A percentile compares a stretch with the other conserved stretches of the same genome.
Conservation (phyloP, 495 filamentous ascomycete genomes). For the Xylaria intraflava region DNA sequence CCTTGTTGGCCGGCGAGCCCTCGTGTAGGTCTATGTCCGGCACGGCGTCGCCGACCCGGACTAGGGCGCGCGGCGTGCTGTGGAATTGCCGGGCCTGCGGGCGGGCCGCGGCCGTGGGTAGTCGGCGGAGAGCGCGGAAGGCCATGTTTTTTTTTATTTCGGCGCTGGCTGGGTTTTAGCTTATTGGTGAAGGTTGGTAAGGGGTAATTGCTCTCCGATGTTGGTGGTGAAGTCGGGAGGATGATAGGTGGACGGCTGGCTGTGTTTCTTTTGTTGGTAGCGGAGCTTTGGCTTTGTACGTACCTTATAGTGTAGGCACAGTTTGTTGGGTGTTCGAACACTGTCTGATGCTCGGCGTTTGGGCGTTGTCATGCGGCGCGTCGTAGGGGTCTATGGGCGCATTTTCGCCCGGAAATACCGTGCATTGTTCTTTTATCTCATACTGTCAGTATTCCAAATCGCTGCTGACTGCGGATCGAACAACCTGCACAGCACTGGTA, state of each 20-base stretch:
- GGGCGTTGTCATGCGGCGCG: neutral
- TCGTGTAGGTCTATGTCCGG: conserved; percentile 60
- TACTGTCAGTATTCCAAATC: neutral
- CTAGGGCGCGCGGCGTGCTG: conserved; percentile 39
- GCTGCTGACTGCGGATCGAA: neutral
- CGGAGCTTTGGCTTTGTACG: too few relatives aligned
- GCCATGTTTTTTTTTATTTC: conserved; percentile 20
- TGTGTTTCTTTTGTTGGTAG: too few relatives aligned
- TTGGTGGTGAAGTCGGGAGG: too few relatives aligned
- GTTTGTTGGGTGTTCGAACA: neutral
- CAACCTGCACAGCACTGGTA: too few relatives aligned
- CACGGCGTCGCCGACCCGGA: conserved; percentile 56
- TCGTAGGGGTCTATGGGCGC: too few relatives aligned
- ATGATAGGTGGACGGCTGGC: too few relatives aligned
- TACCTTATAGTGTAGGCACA: too few relatives aligned
- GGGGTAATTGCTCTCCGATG: too few relatives aligned
- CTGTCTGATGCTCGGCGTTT: neutral
- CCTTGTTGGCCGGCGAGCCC: conserved; percentile 66
- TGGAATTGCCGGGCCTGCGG: conserved; percentile 42
- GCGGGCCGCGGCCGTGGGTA: conserved; percentile 7
- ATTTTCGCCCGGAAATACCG: too few relatives aligned
- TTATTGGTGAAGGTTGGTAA: too few relatives aligned
- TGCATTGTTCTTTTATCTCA: too few relatives aligned
- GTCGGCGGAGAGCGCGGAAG: conserved; percentile 23
- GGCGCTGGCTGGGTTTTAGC: too few relatives aligned